Evolutionary conservation across 2,329 filamentous ascomycete species (phyloP), one percentile per base, ranked within the genome.

Genomic region (Amauroascus verrucosus): DNA sequence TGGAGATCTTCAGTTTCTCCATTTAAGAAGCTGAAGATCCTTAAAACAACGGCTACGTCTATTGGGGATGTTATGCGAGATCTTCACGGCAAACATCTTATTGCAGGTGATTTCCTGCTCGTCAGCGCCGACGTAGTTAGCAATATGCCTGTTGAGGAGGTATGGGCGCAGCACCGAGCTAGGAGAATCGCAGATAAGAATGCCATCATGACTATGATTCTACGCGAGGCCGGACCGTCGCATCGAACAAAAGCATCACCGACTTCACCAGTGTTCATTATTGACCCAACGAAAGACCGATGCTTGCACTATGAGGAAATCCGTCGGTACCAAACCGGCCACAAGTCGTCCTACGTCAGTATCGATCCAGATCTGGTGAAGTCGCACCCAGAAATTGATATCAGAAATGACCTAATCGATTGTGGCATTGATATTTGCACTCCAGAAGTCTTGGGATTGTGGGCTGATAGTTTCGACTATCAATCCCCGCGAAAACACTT

Each of bases 401-500:
- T 96, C 18, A 82, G 90, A 37, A 81, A 85, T 58, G 91, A 98
- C 69, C 74, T 98, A 55, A 86, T 97, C 57, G 93, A 98, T 68
- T 90, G 88, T 61, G 86, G 88, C 50, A 93, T 98, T 63, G 93
- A 98, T 66, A 97, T 98, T 59, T 97, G 91, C 70, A 97, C 93
- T 0, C 90, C 91, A 0, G 93, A 97, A 65, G 90, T 96, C 7
- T 78, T 97, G 41, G 90, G 90, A 6, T 73, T 97, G 54, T 98
- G 93, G 88, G 93, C 89, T 7, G 93, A 98, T 70, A 95, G 90
- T 65, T 98, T 97, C 63, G 91, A 98, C 68, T 97, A 95, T 68
- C 89, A 96, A 67, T 78, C 89, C 6, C 88, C 91, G 1, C 81
- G 90, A 52, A 85, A 84, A 62, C 88, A 95, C 63, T 96, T 95